Conservation (phyloP, 164 flowering plant species). For the Aristolochia fimbriata region DNA sequence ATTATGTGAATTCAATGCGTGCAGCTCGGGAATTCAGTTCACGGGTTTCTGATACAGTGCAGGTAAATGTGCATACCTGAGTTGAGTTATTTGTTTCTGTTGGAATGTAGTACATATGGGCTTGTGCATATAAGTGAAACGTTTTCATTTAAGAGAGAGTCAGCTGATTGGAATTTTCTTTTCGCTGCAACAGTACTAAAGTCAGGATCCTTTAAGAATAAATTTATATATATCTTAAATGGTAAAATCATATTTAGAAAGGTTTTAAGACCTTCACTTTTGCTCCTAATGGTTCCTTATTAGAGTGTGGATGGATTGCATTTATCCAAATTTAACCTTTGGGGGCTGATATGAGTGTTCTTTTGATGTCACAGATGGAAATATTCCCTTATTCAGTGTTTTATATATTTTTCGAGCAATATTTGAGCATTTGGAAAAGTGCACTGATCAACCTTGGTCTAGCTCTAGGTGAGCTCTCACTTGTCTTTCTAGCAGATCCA, state of each 20-base stretch:
- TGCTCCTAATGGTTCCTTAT: too few species aligned
- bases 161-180: too few species aligned
- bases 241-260: too few species aligned
- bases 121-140: too few species aligned
- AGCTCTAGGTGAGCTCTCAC: constrained; percentile 72
- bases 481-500: not conserved
- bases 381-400: constrained; percentile 94
- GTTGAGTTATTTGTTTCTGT: not conserved
- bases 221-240: too few species aligned
- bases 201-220: too few species aligned
- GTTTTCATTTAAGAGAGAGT: too few species aligned
- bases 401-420: constrained; percentile 95
- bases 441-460: constrained; percentile 83
- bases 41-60: constrained; percentile 62
- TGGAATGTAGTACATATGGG: not conserved
- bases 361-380: constrained; percentile 56
- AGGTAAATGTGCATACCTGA: constrained; percentile 29
- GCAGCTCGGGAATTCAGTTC: constrained; percentile 90
- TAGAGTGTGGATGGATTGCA: too few species aligned
- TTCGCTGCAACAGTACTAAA: too few species aligned
- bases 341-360: too few species aligned
- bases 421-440: constrained; percentile 89
- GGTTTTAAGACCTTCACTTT: too few species aligned
- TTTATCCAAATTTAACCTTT: too few species aligned
- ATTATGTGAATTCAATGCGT: constrained; percentile 81